Evolutionary conservation across 805 yeast genomes (phyloP).

Genomic region (Metschnikowia koreensis): DNA sequence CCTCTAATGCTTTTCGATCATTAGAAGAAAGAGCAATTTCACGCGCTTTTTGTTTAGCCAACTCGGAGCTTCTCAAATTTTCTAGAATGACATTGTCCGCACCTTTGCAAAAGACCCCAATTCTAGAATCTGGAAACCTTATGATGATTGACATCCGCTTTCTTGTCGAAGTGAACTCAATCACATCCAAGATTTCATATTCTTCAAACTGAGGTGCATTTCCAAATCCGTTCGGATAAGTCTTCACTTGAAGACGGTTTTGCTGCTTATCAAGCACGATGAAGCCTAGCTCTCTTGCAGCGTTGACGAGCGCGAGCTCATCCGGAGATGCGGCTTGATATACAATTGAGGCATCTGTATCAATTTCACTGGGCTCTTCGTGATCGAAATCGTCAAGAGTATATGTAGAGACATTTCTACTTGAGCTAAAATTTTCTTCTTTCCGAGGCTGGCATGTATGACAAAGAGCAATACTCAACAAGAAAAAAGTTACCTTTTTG

Average conservation of each 20-base stretch:
- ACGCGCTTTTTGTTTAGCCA: slow-evolving; percentile 63
- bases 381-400: slow-evolving; percentile 22
- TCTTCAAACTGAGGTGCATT: slow-evolving; percentile 59
- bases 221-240: slow-evolving; percentile 82
- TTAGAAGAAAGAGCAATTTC: slow-evolving; percentile 58
- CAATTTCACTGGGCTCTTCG: slow-evolving; percentile 9
- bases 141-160: slow-evolving; percentile 94
- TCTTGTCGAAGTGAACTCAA: slow-evolving; percentile 84
- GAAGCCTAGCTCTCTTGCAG: slow-evolving; percentile 93
- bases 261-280: slow-evolving; percentile 72
- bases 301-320: slow-evolving; percentile 88
- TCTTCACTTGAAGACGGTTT: slow-evolving; percentile 59
- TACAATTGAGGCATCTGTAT: slow-evolving; percentile 50
- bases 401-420: slow-evolving; percentile 14
- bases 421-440: slow-evolving; percentile 6
- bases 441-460: slow-evolving; percentile 84
- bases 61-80: slow-evolving; percentile 53
- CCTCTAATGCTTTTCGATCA: slow-evolving; percentile 73
- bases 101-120: slow-evolving; percentile 86
- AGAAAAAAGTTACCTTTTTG: slow-evolving; percentile 71
- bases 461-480: slow-evolving; percentile 80
- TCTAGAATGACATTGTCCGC: slow-evolving; percentile 91
- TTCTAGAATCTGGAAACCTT: slow-evolving; percentile 68
- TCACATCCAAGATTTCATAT: slow-evolving; percentile 73
- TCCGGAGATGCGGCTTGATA: slow-evolving; percentile 97